A percentile compares a stretch with the other conserved stretches of the same genome.
These are phyloP conservation scores for Plasmodium blacklocki DNA, from an alignment of 169 alveolate species.

Conservation along the genomic window DNA sequence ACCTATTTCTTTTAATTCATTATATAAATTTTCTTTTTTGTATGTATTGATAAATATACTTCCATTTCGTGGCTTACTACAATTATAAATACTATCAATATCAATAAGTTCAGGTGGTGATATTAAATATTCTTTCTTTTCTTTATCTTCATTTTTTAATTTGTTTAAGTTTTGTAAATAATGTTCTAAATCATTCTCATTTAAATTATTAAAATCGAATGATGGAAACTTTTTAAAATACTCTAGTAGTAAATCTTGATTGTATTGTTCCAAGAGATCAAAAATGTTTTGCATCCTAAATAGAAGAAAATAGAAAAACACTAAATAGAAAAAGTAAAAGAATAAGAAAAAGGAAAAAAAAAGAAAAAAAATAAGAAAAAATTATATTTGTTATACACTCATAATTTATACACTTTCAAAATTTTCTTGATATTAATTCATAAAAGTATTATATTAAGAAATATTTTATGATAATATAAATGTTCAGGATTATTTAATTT, in stretches of 20 bases:
- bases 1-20: conserved; percentile 56
- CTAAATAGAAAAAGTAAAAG: not conserved
- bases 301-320: not conserved
- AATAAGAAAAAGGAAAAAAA: not conserved
- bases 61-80: conserved; percentile 46
- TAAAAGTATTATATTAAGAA: too few species aligned
- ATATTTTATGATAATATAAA: too few species aligned
- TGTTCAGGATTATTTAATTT: too few species aligned
- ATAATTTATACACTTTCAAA: not conserved
- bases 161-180: conserved; percentile 37
- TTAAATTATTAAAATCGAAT: conserved; percentile 5
- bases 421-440: too few species aligned
- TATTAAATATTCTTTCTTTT: conserved; percentile 11
- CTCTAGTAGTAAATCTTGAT: conserved; percentile 3
- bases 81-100: conserved; percentile 39
- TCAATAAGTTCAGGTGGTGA: conserved; percentile 28
- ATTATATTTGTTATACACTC: not conserved
- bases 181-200: conserved; percentile 13
- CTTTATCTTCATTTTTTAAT: conserved; percentile 2
- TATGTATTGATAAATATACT: conserved; percentile 32
- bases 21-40: conserved; percentile 29
- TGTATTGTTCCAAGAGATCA: conserved; percentile 20
- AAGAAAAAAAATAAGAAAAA: not conserved
- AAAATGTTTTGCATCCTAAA: conserved; percentile 35
- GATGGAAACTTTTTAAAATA: not conserved